Conservation (phyloP, 495 filamentous ascomycete genomes). For the Penicillium angulare region DNA sequence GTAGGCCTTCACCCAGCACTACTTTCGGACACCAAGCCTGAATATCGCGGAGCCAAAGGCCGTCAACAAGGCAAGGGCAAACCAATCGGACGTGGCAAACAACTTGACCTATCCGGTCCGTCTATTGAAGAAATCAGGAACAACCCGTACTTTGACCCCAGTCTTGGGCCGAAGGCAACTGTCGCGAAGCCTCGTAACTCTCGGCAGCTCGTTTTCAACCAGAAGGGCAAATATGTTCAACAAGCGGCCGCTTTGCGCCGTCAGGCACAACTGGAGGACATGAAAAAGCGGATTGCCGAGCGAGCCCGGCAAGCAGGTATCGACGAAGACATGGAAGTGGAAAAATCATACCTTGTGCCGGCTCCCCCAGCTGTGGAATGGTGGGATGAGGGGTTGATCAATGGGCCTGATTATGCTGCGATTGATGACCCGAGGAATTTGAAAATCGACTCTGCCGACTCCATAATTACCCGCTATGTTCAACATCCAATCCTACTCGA, state of each 20-base stretch:
- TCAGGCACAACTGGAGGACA: constrained; percentile 83
- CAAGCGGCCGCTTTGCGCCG: constrained; percentile 85
- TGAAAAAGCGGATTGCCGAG: constrained; percentile 90
- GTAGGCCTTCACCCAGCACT: constrained; percentile 86
- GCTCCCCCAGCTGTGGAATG: constrained; percentile 88
- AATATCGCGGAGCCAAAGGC: constrained; percentile 59
- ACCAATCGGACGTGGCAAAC: constrained; percentile 41
- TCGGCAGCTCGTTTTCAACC: constrained; percentile 83
- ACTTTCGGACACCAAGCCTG: constrained; percentile 68
- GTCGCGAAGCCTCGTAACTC: constrained; percentile 62
- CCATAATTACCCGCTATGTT: constrained; percentile 83
- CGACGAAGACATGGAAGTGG: constrained; percentile 85
- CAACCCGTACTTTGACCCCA: constrained; percentile 88
- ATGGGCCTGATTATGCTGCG: constrained; percentile 67
- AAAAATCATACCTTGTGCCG: constrained; percentile 83
- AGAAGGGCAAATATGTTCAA: constrained; percentile 94
- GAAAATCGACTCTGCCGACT: constrained; percentile 75
- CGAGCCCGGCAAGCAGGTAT: constrained; percentile 80
- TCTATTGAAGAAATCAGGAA: constrained; percentile 64
- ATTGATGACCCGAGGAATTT: constrained; percentile 61
- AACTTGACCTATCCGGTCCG: constrained; percentile 68
- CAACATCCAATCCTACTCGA: constrained; percentile 93
- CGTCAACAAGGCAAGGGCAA: constrained; percentile 58
- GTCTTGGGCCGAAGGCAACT: constrained; percentile 60
- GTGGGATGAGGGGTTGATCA: constrained; percentile 92